phyloP scores from a whole-genome alignment of 768 basidiomycete genomes.

The Hortiboletus campestris region DNA sequence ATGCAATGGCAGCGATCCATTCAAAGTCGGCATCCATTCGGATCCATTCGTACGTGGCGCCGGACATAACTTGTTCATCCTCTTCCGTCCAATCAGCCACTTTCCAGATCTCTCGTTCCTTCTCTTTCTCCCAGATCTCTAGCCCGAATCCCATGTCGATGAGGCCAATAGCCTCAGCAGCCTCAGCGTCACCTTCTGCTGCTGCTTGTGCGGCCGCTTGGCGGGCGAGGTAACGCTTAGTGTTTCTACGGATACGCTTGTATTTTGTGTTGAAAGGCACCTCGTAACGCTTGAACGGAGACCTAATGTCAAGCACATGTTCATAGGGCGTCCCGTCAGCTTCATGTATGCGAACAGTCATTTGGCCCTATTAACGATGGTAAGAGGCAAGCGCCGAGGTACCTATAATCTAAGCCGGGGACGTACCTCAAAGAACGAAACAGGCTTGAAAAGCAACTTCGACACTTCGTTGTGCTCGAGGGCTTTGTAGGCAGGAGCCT shows the following conservation, averaged over 20 bases:
- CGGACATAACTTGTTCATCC: constrained; percentile 89
- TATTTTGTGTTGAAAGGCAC: constrained; percentile 99
- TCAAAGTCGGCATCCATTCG: constrained; percentile 98
- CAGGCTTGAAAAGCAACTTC: constrained; percentile 73
- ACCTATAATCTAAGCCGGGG: not conserved
- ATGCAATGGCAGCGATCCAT: constrained; percentile 92
- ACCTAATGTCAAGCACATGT: constrained; percentile 91
- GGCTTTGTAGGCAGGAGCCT: constrained; percentile 68
- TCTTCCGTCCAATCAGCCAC: constrained; percentile 98
- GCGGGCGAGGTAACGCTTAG: constrained; percentile 91
- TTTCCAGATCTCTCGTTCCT: constrained; percentile 91
- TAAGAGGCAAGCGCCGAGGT: constrained; percentile 6
- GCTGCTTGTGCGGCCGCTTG: constrained; percentile 92
- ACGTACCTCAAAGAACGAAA: constrained; percentile 83
- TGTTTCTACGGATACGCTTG: constrained; percentile 92
- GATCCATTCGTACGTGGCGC: constrained; percentile 99
- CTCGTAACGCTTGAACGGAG: constrained; percentile 88
- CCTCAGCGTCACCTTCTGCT: constrained; percentile 88
- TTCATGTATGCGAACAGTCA: constrained; percentile 98
- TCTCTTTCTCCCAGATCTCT: constrained; percentile 95
- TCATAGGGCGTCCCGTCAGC: constrained; percentile 99
- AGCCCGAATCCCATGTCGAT: constrained; percentile 92
- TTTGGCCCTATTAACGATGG: constrained; percentile 65
- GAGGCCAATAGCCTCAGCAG: constrained; percentile 91
- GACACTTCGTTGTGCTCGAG: constrained; percentile 69